Evolutionary conservation across 2,329 filamentous ascomycete species (phyloP).

Genomic region (Colletotrichum siamense): DNA sequence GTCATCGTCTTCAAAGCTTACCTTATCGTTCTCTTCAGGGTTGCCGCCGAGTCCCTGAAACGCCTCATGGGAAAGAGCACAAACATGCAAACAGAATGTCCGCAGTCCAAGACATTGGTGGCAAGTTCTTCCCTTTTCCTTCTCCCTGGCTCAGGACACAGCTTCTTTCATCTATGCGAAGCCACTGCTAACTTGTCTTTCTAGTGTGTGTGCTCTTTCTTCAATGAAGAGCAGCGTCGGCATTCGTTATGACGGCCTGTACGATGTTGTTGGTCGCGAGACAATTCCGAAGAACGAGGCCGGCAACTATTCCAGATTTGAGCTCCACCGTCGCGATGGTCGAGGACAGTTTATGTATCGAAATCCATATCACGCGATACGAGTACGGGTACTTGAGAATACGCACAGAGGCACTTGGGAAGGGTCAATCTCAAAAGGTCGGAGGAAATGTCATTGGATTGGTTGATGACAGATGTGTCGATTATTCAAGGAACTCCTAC

Average conservation of each 20-base stretch:
- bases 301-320: background rate
- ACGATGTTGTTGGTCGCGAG: background rate
- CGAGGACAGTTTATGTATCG: background rate
- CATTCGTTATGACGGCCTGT: background rate
- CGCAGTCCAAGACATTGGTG: background rate
- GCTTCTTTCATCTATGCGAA: background rate
- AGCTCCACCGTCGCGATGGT: background rate
- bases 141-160: background rate
- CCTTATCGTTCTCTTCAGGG: background rate
- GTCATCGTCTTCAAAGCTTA: background rate
- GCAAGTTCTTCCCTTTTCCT: background rate
- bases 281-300: background rate
- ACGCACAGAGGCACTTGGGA: background rate
- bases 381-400: background rate
- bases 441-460: background rate
- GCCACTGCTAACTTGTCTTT: background rate
- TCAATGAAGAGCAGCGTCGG: background rate
- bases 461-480: background rate
- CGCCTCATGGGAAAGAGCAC: background rate
- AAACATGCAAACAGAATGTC: background rate
- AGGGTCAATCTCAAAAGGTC: background rate
- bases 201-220: background rate
- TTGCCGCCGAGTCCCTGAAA: background rate
- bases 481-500: background rate
- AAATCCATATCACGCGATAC: background rate